phyloP scores from a whole-genome alignment of 2,329 filamentous ascomycete species.

The Diplocarpon rosae region DNA sequence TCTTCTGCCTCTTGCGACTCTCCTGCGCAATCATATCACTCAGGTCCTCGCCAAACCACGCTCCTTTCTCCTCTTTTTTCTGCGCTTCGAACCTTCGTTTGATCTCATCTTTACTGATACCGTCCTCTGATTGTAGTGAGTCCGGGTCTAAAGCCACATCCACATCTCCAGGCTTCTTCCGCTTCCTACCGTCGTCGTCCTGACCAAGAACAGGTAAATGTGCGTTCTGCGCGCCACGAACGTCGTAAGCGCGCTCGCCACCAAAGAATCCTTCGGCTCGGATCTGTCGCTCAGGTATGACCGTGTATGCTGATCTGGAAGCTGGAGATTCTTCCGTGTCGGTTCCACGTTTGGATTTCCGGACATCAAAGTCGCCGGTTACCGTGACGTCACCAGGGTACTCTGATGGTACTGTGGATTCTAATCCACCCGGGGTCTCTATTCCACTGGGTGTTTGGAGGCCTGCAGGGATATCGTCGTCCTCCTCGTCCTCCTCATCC shows the following conservation, averaged over 20 bases:
- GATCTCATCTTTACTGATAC: conserved; percentile 76
- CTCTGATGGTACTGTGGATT: conserved; percentile 72
- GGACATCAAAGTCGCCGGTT: conserved; percentile 78
- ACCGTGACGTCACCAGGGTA: conserved; percentile 65
- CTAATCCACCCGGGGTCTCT: conserved; percentile 71
- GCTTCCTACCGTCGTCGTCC: conserved; percentile 67
- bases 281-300: conserved; percentile 80
- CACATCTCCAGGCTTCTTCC: conserved; percentile 93
- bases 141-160: conserved; percentile 89
- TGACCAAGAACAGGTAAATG: conserved; percentile 65
- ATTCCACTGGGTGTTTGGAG: conserved; percentile 65
- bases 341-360: conserved; percentile 74
- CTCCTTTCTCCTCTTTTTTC: conserved; percentile 48
- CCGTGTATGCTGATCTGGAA: conserved; percentile 74
- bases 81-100: conserved; percentile 67
- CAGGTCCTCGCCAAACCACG: conserved; percentile 72
- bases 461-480: conserved; percentile 52
- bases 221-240: conserved; percentile 47
- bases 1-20: conserved; percentile 79
- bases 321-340: conserved; percentile 73
- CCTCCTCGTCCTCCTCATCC: conserved; percentile 50
- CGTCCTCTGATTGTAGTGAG: conserved; percentile 60
- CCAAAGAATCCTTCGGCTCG: conserved; percentile 90
- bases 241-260: conserved; percentile 85
- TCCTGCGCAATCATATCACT: conserved; percentile 95